Conservation (phyloP, 2,329 filamentous ascomycete genomes). For the Xylaria sp. region DNA sequence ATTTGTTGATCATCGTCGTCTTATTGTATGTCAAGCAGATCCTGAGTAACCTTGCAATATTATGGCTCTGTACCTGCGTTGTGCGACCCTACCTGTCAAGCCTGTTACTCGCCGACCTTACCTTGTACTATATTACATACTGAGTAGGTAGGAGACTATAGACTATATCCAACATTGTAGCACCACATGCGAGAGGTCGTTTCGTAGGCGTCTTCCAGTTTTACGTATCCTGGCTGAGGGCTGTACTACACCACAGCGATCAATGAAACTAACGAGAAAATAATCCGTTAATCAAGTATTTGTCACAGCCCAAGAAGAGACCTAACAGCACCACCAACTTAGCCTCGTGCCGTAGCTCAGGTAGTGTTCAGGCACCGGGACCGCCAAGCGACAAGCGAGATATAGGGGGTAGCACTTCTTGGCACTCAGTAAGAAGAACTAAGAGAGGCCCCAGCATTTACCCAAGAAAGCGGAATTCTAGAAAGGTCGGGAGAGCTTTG, state of each 20-base stretch:
- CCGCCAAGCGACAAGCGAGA: slow-evolving; percentile 1
- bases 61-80: slow-evolving; percentile 9
- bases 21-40: neutral
- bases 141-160: no score
- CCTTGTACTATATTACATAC: neutral
- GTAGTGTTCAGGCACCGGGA: neutral
- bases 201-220: neutral
- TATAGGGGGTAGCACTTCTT: neutral
- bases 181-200: neutral
- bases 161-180: no score
- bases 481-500: neutral
- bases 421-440: neutral
- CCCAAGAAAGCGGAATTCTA: slow-evolving; percentile 3
- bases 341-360: neutral
- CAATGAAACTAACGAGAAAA: neutral
- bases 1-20: neutral
- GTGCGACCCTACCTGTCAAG: slow-evolving; percentile 6
- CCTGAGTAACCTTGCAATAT: neutral
- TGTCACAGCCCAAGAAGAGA: neutral
- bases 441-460: neutral
- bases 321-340: neutral
- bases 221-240: neutral
- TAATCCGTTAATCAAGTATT: neutral
- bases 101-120: neutral
- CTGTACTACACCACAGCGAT: neutral